These are phyloP conservation scores for Amanita pseudoporphyria DNA, from an alignment of 768 basidiomycete genomes.

Conservation along the genomic window DNA sequence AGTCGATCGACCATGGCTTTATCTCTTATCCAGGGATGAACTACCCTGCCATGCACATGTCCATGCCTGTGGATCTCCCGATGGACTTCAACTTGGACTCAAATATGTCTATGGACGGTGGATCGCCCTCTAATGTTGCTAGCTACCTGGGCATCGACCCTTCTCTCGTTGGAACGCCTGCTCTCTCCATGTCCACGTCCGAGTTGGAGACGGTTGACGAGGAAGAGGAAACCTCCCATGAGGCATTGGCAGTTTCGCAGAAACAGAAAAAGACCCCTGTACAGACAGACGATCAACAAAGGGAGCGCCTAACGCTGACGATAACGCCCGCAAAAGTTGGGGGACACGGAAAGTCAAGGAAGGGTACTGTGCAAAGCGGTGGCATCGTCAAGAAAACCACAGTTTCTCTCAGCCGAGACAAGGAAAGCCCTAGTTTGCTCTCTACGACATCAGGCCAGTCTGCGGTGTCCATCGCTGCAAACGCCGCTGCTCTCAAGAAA, in stretches of 20 bases:
- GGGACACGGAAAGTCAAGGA: constrained; percentile 51
- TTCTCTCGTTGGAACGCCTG: constrained; percentile 8
- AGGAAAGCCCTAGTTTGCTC: constrained; percentile 24
- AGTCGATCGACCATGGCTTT: constrained; percentile 15
- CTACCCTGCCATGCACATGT: constrained; percentile 2
- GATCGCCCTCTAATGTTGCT: not conserved
- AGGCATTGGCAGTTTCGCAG: constrained; percentile 1
- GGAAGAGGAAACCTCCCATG: constrained; percentile 1
- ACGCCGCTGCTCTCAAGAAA: constrained; percentile 4
- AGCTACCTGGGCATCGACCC: constrained; percentile 6
- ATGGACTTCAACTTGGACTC: constrained; percentile 4
- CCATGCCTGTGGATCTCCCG: constrained; percentile 6
- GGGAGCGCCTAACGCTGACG: constrained; percentile 31
- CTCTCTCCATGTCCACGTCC: constrained; percentile 32
- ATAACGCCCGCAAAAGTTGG: constrained; percentile 47
- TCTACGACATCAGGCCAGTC: constrained; percentile 13
- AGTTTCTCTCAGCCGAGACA: constrained; percentile 19
- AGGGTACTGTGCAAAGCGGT: constrained; percentile 64
- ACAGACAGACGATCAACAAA: constrained; percentile 11
- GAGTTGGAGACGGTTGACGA: constrained; percentile 13
- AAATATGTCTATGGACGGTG: not conserved
- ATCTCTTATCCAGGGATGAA: constrained; percentile 7
- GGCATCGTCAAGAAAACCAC: constrained; percentile 57
- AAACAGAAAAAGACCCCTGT: constrained; percentile 11
- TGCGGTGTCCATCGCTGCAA: constrained; percentile 1